These are phyloP conservation scores for Gynostemma pentaphyllum DNA, from an alignment of 306 rosid species.

Conservation along the genomic window DNA sequence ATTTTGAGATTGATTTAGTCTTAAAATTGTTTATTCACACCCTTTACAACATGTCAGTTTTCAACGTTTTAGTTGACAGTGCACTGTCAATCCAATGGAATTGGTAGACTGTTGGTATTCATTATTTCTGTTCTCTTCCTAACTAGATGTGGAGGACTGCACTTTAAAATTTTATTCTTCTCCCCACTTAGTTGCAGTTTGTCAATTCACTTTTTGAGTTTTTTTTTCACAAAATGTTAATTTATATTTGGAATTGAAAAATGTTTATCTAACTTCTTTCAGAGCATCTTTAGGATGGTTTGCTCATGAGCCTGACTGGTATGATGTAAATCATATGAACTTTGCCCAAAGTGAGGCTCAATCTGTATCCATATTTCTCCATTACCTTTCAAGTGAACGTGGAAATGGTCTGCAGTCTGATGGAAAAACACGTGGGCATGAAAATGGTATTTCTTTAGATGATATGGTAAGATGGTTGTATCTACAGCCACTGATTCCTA, in stretches of 20 bases:
- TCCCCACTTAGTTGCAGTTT: background rate
- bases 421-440: slow-evolving; percentile 61
- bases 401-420: slow-evolving; percentile 45
- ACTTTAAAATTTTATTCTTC: background rate
- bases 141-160: background rate
- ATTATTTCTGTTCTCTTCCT: background rate
- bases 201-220: background rate
- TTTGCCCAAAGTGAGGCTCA: slow-evolving; percentile 92
- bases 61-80: background rate
- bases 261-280: slow-evolving; percentile 25
- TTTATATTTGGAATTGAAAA: slow-evolving; percentile 15
- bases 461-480: slow-evolving; percentile 50
- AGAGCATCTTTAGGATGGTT: slow-evolving; percentile 96
- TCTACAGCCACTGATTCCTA: background rate
- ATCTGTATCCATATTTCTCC: slow-evolving; percentile 71
- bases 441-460: slow-evolving; percentile 47
- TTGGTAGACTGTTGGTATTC: background rate
- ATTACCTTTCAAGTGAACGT: slow-evolving; percentile 65
- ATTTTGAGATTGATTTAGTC: background rate
- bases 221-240: background rate
- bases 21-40: background rate
- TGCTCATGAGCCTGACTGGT: slow-evolving; percentile 81
- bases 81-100: background rate
- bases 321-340: slow-evolving; percentile 55
- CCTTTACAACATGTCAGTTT: background rate